phyloP scores from a whole-genome alignment of 306 rosid genomes.

The Malus sylvestris region DNA sequence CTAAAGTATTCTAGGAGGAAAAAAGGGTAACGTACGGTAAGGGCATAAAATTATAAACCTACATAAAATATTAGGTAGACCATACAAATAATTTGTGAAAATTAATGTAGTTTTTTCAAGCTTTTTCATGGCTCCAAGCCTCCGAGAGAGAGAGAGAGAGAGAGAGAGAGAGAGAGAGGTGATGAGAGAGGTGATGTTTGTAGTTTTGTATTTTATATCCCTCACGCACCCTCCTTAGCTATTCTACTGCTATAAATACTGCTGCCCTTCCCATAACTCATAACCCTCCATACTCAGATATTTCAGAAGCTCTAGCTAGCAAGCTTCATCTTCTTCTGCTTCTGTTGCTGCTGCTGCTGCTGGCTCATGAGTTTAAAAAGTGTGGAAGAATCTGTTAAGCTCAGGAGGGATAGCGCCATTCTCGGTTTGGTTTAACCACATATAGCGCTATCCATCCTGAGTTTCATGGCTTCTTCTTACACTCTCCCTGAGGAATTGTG shows the following conservation, averaged over 20 bases:
- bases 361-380: not conserved
- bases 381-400: slow-evolving; percentile 61
- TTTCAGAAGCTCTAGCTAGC: not conserved
- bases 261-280: not conserved
- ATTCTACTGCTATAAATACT: slow-evolving; percentile 5
- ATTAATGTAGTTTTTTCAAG: not conserved
- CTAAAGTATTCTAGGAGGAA: not conserved
- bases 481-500: not conserved
- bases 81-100: not conserved
- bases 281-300: not conserved
- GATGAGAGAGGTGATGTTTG: not conserved
- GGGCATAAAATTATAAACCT: not conserved
- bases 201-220: not conserved
- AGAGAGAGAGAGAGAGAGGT: too few relatives aligned
- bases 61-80: not conserved
- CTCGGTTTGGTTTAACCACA: slow-evolving; percentile 3
- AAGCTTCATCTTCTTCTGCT: not conserved
- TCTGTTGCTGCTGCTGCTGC: not conserved
- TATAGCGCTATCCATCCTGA: slow-evolving; percentile 88
- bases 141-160: too few relatives aligned
- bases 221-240: not conserved
- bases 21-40: not conserved
- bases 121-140: not conserved
- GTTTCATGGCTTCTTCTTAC: slow-evolving; percentile 74
- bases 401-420: slow-evolving; percentile 99